These are phyloP conservation scores for Phytophthora tentaculata DNA, from an alignment of 352 stramenopile species.

Conservation along the genomic window DNA sequence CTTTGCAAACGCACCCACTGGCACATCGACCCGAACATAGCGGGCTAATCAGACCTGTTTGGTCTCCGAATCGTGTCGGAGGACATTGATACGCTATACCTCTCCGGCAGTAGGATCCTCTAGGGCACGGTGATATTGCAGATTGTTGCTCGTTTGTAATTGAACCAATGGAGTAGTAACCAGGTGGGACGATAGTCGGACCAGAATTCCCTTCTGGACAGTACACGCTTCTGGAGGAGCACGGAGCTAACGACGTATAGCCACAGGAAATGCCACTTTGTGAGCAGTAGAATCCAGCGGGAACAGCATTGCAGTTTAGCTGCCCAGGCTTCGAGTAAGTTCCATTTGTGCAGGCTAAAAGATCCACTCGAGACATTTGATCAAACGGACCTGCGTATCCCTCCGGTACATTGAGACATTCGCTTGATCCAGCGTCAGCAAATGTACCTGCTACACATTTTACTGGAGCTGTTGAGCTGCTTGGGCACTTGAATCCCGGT, in stretches of 20 bases:
- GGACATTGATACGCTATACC: slow-evolving; percentile 48
- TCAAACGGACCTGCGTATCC: slow-evolving; percentile 43
- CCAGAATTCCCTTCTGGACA: slow-evolving; percentile 51
- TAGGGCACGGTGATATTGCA: slow-evolving; percentile 46
- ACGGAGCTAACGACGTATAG: slow-evolving; percentile 45
- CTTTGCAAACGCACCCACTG: slow-evolving; percentile 52
- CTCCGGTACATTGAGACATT: slow-evolving; percentile 47
- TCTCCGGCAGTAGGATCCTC: slow-evolving; percentile 56
- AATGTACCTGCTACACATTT: slow-evolving; percentile 52
- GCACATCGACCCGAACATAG: slow-evolving; percentile 57
- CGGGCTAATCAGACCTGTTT: slow-evolving; percentile 40
- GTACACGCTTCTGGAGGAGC: slow-evolving; percentile 48
- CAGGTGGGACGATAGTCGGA: slow-evolving; percentile 42
- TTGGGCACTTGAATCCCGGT: slow-evolving; percentile 46
- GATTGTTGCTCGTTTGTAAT: slow-evolving; percentile 35
- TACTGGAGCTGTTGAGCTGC: slow-evolving; percentile 20
- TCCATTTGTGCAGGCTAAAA: slow-evolving; percentile 53
- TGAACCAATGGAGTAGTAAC: slow-evolving; percentile 54
- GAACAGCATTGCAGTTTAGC: slow-evolving; percentile 44
- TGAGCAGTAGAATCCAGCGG: slow-evolving; percentile 54
- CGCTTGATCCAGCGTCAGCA: slow-evolving; percentile 33
- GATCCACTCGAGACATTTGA: slow-evolving; percentile 39
- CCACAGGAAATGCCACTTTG: slow-evolving; percentile 34
- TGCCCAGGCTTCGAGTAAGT: slow-evolving; percentile 62
- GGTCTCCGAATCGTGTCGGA: slow-evolving; percentile 49